Conservation (phyloP, 2,329 filamentous ascomycete species). For the Aplosporella prunicola region DNA sequence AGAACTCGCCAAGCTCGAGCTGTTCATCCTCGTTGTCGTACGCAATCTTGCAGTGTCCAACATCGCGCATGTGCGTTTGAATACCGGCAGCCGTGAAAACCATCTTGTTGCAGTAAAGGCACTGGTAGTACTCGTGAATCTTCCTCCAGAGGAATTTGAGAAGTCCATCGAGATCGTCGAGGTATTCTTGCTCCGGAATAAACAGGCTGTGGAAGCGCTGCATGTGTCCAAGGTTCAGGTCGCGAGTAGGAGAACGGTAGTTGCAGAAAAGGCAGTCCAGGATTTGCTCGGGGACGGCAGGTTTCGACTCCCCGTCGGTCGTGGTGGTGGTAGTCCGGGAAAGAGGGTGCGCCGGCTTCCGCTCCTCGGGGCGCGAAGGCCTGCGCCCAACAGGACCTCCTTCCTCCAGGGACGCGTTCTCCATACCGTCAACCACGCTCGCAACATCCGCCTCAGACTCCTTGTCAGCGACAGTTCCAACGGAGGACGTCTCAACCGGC, state of each 20-base stretch:
- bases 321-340: constrained; percentile 22
- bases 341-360: constrained; percentile 27
- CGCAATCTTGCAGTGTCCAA: constrained; percentile 92
- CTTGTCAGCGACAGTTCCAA: constrained; percentile 45
- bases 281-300: constrained; percentile 25
- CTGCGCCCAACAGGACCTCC: constrained; percentile 36
- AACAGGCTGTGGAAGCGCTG: constrained; percentile 90
- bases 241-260: constrained; percentile 63
- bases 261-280: constrained; percentile 83
- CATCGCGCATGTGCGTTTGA: constrained; percentile 96
- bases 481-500: constrained; percentile 50
- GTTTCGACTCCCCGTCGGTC: constrained; percentile 33
- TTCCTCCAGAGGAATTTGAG: constrained; percentile 70
- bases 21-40: constrained; percentile 84
- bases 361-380: constrained; percentile 30
- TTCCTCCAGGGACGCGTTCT: constrained; percentile 50
- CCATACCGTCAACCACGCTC: constrained; percentile 67
- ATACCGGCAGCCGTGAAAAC: constrained; percentile 70
- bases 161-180: constrained; percentile 74
- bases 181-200: constrained; percentile 77
- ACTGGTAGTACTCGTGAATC: constrained; percentile 71
- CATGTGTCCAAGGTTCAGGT: constrained; percentile 83
- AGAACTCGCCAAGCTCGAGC: constrained; percentile 89
- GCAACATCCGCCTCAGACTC: constrained; percentile 67
- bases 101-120: constrained; percentile 76